A percentile compares a stretch with the other conserved stretches of the same genome.
These are phyloP conservation scores for Debaryomyces castellii DNA, from an alignment of 805 yeast species.

Conservation along the genomic window DNA sequence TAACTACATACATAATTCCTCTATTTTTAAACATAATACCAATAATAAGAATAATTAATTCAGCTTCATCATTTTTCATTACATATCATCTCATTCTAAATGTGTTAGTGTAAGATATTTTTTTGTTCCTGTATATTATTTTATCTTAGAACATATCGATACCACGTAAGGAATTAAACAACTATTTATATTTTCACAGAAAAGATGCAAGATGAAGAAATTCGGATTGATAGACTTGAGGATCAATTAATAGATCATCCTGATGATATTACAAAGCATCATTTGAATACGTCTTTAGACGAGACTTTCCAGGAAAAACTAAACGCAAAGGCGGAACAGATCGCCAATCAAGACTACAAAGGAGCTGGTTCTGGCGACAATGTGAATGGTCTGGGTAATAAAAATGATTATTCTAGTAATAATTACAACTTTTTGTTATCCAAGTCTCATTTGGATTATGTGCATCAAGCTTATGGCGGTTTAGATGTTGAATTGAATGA, in stretches of 20 bases:
- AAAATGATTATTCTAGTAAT: background rate
- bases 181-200: background rate
- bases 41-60: too few species aligned
- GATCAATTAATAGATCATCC: slow-evolving; percentile 48
- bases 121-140: too few species aligned
- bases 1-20: too few species aligned
- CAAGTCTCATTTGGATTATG: slow-evolving; percentile 30
- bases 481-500: slow-evolving; percentile 32
- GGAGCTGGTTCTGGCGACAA: slow-evolving; percentile 1
- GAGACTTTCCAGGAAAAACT: slow-evolving; percentile 43
- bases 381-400: background rate
- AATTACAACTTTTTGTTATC: slow-evolving; percentile 28
- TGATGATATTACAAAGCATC: slow-evolving; percentile 29
- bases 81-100: too few species aligned
- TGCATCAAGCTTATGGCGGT: slow-evolving; percentile 24
- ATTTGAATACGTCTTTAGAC: slow-evolving; percentile 32
- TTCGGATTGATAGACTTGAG: slow-evolving; percentile 46
- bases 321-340: slow-evolving; percentile 42
- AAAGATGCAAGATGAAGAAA: slow-evolving; percentile 23
- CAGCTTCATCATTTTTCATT: too few species aligned
- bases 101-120: too few species aligned
- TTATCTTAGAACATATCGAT: too few species aligned
- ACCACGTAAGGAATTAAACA: too few species aligned
- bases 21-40: too few species aligned
- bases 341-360: slow-evolving; percentile 13